Base-by-base conservation (phyloP, 768 basidiomycete genomes). In the Boletus subparvulus region DNA sequence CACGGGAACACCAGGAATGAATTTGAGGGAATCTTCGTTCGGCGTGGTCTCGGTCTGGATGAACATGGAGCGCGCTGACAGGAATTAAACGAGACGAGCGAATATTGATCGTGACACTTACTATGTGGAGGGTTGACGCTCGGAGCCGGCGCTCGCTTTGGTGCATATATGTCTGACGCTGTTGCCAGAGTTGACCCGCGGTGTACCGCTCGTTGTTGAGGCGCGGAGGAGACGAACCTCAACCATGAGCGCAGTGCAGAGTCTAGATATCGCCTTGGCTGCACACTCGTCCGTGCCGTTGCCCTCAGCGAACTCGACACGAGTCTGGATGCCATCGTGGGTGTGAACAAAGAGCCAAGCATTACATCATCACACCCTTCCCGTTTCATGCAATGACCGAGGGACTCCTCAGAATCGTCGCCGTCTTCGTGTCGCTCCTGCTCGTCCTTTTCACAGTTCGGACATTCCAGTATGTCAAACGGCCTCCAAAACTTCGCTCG, bases 31-130 rank as follows among this genome's bases (percentile, higher is more conserved):
- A 69, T 98, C 94, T 33, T 93, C 92, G 71, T 99, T 99, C 0
- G 97, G 97, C 0, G 97, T 99, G 11, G 87, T 85, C 75, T 98
- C 95, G 6, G 96, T 98, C 75, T 99, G 97, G 55, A 98, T 97
- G 77, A 98, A 98, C 95, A 98, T 96, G 52, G 89, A 88, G 24
- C 94, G 85, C 35, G 75, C 90, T 92, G 28, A 19, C 21, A 54
- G 3, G 16, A 17, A 17, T 30, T 56, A 16, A 56, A 21, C 9
- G 33, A 13, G 11, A 53, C 8, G 1, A 4, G 2, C 21, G 11
- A 26, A 16, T 12, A 14, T 6, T 4, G 16, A 21, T 14, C 40
- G 3, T 16, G 21, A 52, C 4, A 26, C 77, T 64, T 55, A 82
- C 81, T 74, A 42, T 72, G 69, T 35, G 66, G 61, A 36, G 74